Evolutionary conservation across 1,139 yeast species (phyloP).

Genomic region (Debaryomycetaceae sp.): DNA sequence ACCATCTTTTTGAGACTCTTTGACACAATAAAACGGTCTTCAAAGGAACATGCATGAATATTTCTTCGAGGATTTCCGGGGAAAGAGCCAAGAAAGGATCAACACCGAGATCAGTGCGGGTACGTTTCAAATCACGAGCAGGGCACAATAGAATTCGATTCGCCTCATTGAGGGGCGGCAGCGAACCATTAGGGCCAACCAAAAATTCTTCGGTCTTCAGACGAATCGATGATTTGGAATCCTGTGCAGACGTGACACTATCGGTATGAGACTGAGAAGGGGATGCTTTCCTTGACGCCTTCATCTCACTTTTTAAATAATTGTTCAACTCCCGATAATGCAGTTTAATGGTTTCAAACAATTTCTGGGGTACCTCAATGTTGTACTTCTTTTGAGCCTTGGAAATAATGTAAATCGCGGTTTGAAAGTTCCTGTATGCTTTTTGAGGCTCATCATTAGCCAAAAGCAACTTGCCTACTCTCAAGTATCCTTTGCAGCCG

Average conservation of each 20-base stretch:
- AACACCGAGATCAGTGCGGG: background rate
- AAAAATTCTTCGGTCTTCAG: no score
- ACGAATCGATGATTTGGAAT: no score
- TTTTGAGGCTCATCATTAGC: constrained; percentile 19
- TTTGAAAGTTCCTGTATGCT: constrained; percentile 32
- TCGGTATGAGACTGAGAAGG: background rate
- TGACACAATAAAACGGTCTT: constrained; percentile 16
- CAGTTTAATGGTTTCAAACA: constrained; percentile 14
- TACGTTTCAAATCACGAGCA: background rate
- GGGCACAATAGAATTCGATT: no score
- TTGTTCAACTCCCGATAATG: constrained; percentile 16
- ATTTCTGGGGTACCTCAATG: constrained; percentile 16
- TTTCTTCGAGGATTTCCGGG: constrained; percentile 17
- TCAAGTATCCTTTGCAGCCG: constrained; percentile 48
- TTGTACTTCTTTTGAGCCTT: constrained; percentile 14
- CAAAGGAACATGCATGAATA: constrained; percentile 16
- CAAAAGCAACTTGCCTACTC: constrained; percentile 37
- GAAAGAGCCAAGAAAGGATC: constrained; percentile 24
- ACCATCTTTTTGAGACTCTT: constrained; percentile 25
- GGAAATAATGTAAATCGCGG: constrained; percentile 25
- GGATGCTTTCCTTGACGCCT: background rate
- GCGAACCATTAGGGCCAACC: background rate
- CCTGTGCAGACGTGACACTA: background rate
- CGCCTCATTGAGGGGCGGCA: background rate
- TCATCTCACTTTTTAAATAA: constrained; percentile 8